Base-by-base conservation (phyloP, 1,139 yeast species). In the Diutina pseudorugosa region DNA sequence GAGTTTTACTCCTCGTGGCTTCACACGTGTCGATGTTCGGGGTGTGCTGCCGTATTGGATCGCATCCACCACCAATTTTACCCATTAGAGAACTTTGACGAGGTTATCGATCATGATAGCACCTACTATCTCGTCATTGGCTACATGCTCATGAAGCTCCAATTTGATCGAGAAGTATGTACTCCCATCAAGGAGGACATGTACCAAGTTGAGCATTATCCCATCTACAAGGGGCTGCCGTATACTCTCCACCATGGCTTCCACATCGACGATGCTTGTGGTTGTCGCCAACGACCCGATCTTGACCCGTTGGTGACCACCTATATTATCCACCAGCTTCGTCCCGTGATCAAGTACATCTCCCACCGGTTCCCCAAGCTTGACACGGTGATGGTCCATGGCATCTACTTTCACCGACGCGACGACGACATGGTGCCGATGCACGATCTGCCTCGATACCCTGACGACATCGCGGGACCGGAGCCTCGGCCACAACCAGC, bases 161-260 rank as follows among this genome's bases (percentile, higher is more conserved):
- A 69, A 59, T 67, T 70, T 1, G 74, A 70, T 55, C 58, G 75
- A 53, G 74, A 70, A 57, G 70, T 71, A 5, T 70, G 73, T 56
- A 65, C 65, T 19, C 75, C 75, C 3, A 68, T 69, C 47, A 68
- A 68, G 54, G 70, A 66, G 48, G 57, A 55, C 14, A 59, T 68
- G 2, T 58, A 55, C 52, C 54, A 62, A 41, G 69, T 61, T 54
- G 56, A 57, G 19, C 57, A 62, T 41, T 71, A 71, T 54, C 75
- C 75, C 1, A 65, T 71, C 20, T 68, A 66, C 54, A 69, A 68
- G 55, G 76, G 76, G 4, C 66, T 66, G 52, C 72, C 73, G 4
- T 71, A 70, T 56, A 66, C 71, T 0, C 60, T 71, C 23, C 75
- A 71, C 56, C 57, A 58, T 30, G 68, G 66, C 45, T 70, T 68